A percentile compares a stretch with the other conserved stretches of the same genome.
Evolutionary conservation across 2,329 filamentous ascomycete species (phyloP).

Genomic region (Nemania abortiva): DNA sequence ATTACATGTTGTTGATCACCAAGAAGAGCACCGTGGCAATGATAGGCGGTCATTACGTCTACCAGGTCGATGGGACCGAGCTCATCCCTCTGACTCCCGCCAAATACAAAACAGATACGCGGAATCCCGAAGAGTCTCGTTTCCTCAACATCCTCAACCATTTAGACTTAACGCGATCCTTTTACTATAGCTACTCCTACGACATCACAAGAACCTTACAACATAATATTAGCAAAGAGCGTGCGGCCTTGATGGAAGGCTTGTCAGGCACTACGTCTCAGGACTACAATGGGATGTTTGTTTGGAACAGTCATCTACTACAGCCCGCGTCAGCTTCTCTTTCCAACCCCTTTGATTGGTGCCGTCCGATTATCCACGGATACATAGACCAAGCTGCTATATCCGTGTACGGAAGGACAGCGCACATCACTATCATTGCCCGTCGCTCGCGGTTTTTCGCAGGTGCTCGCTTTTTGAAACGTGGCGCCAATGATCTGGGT

Average conservation of each 20-base stretch:
- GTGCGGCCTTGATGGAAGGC: constrained; percentile 76
- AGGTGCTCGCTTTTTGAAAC: constrained; percentile 92
- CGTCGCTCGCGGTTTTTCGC: constrained; percentile 93
- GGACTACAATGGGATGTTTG: constrained; percentile 93
- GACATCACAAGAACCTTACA: constrained; percentile 93
- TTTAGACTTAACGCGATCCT: constrained; percentile 88
- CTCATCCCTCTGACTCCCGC: constrained; percentile 86
- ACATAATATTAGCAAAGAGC: constrained; percentile 87
- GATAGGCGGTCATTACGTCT: constrained; percentile 95
- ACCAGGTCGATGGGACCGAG: constrained; percentile 94
- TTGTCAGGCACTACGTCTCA: constrained; percentile 67
- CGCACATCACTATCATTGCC: constrained; percentile 94
- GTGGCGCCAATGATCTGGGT: constrained; percentile 92
- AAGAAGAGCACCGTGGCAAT: constrained; percentile 97
- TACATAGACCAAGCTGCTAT: constrained; percentile 93
- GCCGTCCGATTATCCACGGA: constrained; percentile 92
- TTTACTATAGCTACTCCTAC: constrained; percentile 99
- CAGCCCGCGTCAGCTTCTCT: constrained; percentile 77
- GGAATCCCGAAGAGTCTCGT: constrained; percentile 87
- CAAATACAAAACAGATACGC: constrained; percentile 79
- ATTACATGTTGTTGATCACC: constrained; percentile 97
- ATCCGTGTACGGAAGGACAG: constrained; percentile 86
- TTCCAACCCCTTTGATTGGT: constrained; percentile 93
- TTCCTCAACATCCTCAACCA: constrained; percentile 92
- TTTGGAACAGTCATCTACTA: constrained; percentile 95